Conservation (phyloP, 176 grass and related monocot genomes). For the Zea mays region DNA sequence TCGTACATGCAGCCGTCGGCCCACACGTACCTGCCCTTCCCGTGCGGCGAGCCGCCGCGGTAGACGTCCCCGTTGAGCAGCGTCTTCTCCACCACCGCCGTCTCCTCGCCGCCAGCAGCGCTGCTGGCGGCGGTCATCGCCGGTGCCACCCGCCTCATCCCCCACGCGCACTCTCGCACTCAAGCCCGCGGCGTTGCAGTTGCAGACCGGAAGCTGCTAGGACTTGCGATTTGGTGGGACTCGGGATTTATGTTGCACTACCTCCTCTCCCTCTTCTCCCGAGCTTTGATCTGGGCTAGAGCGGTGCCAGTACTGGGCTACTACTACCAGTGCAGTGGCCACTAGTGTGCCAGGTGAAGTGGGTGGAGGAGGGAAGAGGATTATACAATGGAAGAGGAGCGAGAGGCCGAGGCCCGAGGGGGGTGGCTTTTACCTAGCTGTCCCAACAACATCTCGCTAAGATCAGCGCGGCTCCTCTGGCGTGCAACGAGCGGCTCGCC, state of each 20-base stretch:
- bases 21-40: slow-evolving; percentile 85
- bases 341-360: slow-evolving; percentile 18
- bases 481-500: slow-evolving; percentile 29
- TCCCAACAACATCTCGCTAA: neutral
- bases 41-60: slow-evolving; percentile 68
- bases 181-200: slow-evolving; percentile 45
- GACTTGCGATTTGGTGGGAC: slow-evolving; percentile 44
- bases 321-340: neutral
- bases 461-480: neutral
- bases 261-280: neutral
- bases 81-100: slow-evolving; percentile 69
- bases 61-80: slow-evolving; percentile 83
- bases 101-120: slow-evolving; percentile 14
- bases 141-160: slow-evolving; percentile 69
- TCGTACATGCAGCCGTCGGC: slow-evolving; percentile 92
- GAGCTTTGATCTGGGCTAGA: slow-evolving; percentile 52
- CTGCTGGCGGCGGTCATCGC: slow-evolving; percentile 39
- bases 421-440: too few species aligned
- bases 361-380: neutral
- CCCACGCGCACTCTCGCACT: neutral
- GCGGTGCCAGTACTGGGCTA: slow-evolving; percentile 31
- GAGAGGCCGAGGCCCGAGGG: too few species aligned
- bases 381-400: neutral
- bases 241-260: slow-evolving; percentile 20
- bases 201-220: slow-evolving; percentile 35